Conservation (phyloP, 192 early-diverging fungal species). For the Phlyctochytrium planicorne region DNA sequence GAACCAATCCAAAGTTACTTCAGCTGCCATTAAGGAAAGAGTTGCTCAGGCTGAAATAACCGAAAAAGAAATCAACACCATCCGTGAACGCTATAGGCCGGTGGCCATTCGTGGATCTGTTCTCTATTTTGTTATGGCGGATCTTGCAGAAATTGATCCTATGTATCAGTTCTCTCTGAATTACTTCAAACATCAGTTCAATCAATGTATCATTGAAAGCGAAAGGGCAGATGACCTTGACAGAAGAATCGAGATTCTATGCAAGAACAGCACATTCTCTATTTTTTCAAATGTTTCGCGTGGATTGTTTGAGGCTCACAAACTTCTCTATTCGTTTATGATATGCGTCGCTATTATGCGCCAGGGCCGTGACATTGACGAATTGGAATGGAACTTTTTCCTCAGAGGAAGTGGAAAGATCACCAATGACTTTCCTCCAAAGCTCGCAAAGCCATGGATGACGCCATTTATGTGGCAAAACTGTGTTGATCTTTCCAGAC, state of each 20-base stretch:
- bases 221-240: slow-evolving; percentile 47
- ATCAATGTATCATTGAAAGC: slow-evolving; percentile 48
- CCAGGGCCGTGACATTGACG: slow-evolving; percentile 43
- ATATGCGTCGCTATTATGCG: slow-evolving; percentile 55
- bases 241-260: slow-evolving; percentile 48
- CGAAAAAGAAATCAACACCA: slow-evolving; percentile 57
- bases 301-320: slow-evolving; percentile 63
- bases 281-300: slow-evolving; percentile 58
- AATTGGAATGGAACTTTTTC: slow-evolving; percentile 59
- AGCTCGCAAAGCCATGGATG: slow-evolving; percentile 49
- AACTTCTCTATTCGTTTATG: slow-evolving; percentile 61
- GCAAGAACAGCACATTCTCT: slow-evolving; percentile 50
- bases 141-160: slow-evolving; percentile 59
- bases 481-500: slow-evolving; percentile 43
- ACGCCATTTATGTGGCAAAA: slow-evolving; percentile 57
- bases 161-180: slow-evolving; percentile 67
- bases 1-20: slow-evolving; percentile 66
- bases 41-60: slow-evolving; percentile 54
- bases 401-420: slow-evolving; percentile 47
- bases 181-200: slow-evolving; percentile 64
- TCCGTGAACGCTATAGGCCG: slow-evolving; percentile 56
- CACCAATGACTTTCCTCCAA: slow-evolving; percentile 35
- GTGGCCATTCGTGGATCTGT: slow-evolving; percentile 62
- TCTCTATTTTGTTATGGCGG: slow-evolving; percentile 61
- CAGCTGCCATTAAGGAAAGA: slow-evolving; percentile 58